These are phyloP conservation scores for Neurospora sp. DNA, from an alignment of 2,329 filamentous ascomycete species.

Conservation along the genomic window DNA sequence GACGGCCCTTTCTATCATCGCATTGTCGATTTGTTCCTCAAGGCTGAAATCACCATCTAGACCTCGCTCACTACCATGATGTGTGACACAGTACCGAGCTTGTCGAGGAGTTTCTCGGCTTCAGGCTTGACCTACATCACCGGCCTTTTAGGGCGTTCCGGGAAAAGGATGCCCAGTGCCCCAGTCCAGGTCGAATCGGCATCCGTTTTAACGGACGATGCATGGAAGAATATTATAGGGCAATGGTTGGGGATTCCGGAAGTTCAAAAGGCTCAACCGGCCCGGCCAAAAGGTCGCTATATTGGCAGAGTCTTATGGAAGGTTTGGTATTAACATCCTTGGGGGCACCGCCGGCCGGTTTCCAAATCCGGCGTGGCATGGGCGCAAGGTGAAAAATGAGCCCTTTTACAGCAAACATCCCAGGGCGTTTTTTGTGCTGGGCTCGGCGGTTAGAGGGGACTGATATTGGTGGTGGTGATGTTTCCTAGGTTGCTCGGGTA, in stretches of 20 bases:
- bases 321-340: background rate
- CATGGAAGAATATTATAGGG: background rate
- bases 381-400: background rate
- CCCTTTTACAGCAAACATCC: background rate
- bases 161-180: background rate
- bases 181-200: background rate
- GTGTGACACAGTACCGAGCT: background rate
- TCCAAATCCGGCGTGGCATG: background rate
- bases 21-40: background rate
- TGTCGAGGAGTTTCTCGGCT: background rate
- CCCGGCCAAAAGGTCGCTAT: background rate
- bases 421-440: background rate
- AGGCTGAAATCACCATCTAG: background rate
- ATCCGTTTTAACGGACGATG: background rate
- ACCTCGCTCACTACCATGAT: background rate
- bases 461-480: background rate
- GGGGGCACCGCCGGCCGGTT: background rate
- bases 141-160: background rate
- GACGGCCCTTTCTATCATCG: background rate
- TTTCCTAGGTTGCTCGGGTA: background rate
- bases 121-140: background rate
- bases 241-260: background rate
- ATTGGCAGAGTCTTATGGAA: background rate
- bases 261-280: background rate
- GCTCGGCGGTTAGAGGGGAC: background rate